Evolutionary conservation across 495 filamentous ascomycete species (phyloP).

Genomic region (Staphylotrichum longicolle): DNA sequence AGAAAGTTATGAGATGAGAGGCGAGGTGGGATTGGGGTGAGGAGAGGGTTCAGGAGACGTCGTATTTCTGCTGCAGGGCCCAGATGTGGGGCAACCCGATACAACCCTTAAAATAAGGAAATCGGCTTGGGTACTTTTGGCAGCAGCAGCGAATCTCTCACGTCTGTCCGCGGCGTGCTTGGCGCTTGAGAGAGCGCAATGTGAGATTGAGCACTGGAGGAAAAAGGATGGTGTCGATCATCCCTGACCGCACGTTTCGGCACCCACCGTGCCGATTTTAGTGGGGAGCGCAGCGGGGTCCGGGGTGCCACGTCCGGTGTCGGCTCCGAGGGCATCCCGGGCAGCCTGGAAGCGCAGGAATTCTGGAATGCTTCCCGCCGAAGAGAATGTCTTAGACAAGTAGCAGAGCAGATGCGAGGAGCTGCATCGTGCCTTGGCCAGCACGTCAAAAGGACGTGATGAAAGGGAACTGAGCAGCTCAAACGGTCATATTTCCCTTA

Average conservation of each 20-base stretch:
- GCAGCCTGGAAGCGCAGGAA: no score
- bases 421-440: no score
- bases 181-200: no score
- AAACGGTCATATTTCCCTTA: not conserved
- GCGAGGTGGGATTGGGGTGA: conserved; percentile 3
- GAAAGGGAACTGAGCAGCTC: not conserved
- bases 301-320: not conserved
- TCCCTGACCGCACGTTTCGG: conserved; percentile 13
- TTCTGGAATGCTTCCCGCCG: no score
- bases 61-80: not conserved
- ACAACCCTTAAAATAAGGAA: not conserved
- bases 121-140: no score
- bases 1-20: not conserved
- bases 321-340: not conserved
- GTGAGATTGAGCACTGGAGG: no score
- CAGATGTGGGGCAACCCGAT: not conserved
- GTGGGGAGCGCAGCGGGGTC: not conserved
- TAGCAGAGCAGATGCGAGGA: no score
- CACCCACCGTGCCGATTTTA: conserved; percentile 10
- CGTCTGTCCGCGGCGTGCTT: no score
- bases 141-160: no score
- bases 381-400: no score
- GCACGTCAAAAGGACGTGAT: no score
- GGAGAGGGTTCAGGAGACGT: not conserved
- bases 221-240: not conserved